Percentiles rank a stretch among this genome's conserved stretches.
Conservation (phyloP, 2,329 filamentous ascomycete species). For the Aquanectria penicillioides region DNA sequence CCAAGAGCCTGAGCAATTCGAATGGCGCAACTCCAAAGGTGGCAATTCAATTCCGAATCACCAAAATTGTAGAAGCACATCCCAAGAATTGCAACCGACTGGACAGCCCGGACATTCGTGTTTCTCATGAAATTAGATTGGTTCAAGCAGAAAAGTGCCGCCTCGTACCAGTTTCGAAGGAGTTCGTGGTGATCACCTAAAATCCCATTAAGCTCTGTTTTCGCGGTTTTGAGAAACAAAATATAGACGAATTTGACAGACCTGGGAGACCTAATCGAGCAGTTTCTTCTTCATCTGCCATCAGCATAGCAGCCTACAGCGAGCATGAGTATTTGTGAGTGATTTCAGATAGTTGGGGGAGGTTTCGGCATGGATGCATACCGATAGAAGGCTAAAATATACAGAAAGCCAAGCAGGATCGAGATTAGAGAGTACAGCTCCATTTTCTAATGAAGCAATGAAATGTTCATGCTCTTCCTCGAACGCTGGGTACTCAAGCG, state of each 20-base stretch:
- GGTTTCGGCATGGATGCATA: too few relatives aligned
- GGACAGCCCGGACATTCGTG: slow-evolving; percentile 12
- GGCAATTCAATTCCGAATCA: slow-evolving; percentile 13
- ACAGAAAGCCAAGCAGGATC: slow-evolving; percentile 22
- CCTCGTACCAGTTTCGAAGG: slow-evolving; percentile 21
- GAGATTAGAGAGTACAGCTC: background rate
- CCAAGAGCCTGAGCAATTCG: slow-evolving; percentile 8
- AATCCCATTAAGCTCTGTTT: too few relatives aligned
- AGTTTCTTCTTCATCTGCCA: slow-evolving; percentile 20
- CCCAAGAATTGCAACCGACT: slow-evolving; percentile 19
- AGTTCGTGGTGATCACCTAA: slow-evolving; percentile 3
- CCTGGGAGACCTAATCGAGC: slow-evolving; percentile 1
- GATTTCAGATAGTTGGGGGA: too few relatives aligned
- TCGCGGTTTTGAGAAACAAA: background rate
- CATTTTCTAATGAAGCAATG: slow-evolving; percentile 3
- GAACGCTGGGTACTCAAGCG: slow-evolving; percentile 23
- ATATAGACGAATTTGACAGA: background rate
- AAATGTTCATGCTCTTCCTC: slow-evolving; percentile 16
- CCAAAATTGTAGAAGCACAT: slow-evolving; percentile 21
- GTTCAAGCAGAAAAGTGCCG: slow-evolving; percentile 18
- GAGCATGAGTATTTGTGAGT: background rate
- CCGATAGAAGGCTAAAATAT: slow-evolving; percentile 24
- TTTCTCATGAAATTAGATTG: slow-evolving; percentile 12
- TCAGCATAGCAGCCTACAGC: slow-evolving; percentile 17
- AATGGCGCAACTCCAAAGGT: slow-evolving; percentile 15